A percentile compares a stretch with the other conserved stretches of the same genome.
Conservation (phyloP, 805 yeast species). For the Ogataea philodendri region DNA sequence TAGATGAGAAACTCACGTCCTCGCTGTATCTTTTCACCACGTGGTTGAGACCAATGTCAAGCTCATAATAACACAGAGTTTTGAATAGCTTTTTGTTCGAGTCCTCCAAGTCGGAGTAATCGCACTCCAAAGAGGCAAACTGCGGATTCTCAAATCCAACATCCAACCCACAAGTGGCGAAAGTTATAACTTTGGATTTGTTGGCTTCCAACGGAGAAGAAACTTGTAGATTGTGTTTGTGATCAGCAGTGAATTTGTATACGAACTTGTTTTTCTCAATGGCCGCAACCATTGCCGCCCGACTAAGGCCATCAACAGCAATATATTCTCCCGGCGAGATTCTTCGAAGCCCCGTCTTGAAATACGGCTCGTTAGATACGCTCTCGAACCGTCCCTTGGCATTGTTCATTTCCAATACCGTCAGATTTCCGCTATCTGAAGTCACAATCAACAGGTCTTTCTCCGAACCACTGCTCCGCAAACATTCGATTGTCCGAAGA, state of each 20-base stretch:
- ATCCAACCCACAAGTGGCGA: slow-evolving; percentile 59
- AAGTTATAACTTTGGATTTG: slow-evolving; percentile 48
- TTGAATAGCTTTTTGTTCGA: slow-evolving; percentile 20
- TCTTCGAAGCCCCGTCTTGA: slow-evolving; percentile 73
- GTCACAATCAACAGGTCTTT: slow-evolving; percentile 63
- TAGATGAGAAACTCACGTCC: slow-evolving; percentile 41
- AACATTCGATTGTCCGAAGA: slow-evolving; percentile 49
- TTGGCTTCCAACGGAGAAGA: slow-evolving; percentile 76
- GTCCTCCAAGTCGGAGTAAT: slow-evolving; percentile 38
- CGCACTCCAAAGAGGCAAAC: slow-evolving; percentile 77
- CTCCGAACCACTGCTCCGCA: slow-evolving; percentile 52
- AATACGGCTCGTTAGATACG: slow-evolving; percentile 60
- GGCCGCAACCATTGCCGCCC: slow-evolving; percentile 70
- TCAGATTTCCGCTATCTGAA: slow-evolving; percentile 77
- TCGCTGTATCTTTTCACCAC: slow-evolving; percentile 53
- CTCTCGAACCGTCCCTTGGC: slow-evolving; percentile 35
- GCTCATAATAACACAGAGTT: slow-evolving; percentile 64
- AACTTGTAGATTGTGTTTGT: slow-evolving; percentile 44
- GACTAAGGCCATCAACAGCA: slow-evolving; percentile 64
- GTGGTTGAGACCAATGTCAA: slow-evolving; percentile 84
- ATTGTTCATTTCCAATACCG: slow-evolving; percentile 39
- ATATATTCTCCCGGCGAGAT: slow-evolving; percentile 72
- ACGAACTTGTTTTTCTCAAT: slow-evolving; percentile 73
- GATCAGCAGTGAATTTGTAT: slow-evolving; percentile 56
- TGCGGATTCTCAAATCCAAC: slow-evolving; percentile 79